phyloP scores from a whole-genome alignment of 805 yeast genomes.

The Kodamaea leandrae region DNA sequence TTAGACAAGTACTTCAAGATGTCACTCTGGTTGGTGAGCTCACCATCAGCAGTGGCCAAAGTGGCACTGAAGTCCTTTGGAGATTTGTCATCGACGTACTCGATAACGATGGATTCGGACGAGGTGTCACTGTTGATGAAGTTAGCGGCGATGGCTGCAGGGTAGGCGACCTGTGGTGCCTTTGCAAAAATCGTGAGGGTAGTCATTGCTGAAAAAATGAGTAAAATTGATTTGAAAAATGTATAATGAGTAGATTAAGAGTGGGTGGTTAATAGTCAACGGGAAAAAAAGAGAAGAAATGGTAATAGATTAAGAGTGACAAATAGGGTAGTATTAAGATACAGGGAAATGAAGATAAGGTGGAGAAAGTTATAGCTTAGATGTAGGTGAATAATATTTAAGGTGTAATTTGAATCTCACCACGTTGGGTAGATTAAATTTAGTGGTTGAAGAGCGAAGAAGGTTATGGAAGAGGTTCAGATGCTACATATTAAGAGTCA shows the following conservation, averaged over 20 bases:
- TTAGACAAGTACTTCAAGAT: slow-evolving; percentile 48
- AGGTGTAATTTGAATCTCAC: no score
- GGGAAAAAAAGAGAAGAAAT: not conserved
- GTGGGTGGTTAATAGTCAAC: not conserved
- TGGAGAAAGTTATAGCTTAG: no score
- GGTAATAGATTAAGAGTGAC: no score
- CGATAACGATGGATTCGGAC: slow-evolving; percentile 51
- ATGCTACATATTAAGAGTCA: no score
- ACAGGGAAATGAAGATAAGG: no score
- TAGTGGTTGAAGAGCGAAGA: no score
- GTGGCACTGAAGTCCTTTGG: slow-evolving; percentile 42
- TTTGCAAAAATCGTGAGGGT: slow-evolving; percentile 75
- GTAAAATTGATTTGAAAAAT: not conserved
- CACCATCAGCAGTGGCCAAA: slow-evolving; percentile 37
- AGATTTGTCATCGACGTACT: slow-evolving; percentile 67
- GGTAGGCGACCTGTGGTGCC: slow-evolving; percentile 80
- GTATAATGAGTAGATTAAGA: not conserved
- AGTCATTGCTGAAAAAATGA: slow-evolving; percentile 31
- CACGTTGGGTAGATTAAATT: no score
- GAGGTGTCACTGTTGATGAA: slow-evolving; percentile 53
- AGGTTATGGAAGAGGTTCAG: no score
- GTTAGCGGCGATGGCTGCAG: slow-evolving; percentile 74
- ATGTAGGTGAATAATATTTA: no score
- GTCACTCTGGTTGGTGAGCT: slow-evolving; percentile 41
- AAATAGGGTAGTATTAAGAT: no score